Evolutionary conservation across 2,329 filamentous ascomycete genomes (phyloP), one percentile per base, ranked within the genome.

Genomic region (Pseudonectria foliicola): DNA sequence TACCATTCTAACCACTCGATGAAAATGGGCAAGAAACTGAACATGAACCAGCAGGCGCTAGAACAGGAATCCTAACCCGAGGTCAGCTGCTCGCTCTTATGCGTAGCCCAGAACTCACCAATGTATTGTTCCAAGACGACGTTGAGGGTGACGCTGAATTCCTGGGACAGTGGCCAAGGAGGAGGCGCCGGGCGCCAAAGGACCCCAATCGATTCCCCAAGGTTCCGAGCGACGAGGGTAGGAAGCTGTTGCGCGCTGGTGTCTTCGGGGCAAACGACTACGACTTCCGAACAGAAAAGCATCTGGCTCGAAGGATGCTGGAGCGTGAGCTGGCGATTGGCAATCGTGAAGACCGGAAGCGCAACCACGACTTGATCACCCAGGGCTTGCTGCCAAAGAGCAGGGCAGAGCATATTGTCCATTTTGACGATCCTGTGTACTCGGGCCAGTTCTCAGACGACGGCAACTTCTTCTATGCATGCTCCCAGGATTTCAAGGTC

Each of bases 381-480:
- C 83, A 87, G 63, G 79, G 73, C 21, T 72, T 95, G 66, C 79
- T 95, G 39, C 90, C 92, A 1, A 73, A 75, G 3, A 82, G 80
- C 0, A 74, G 75, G 15, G 82, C 87, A 1, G 90, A 96, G 54
- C 84, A 85, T 52, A 85, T 95, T 42, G 82, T 96, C 42, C 85
- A 94, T 52, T 93, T 89, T 55, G 77, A 89, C 36, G 74, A 82
- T 5, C 80, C 86, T 27, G 89, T 92, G 34, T 96, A 96, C 55
- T 95, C 87, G 3, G 92, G 92, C 2, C 90, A 96, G 56, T 98
- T 96, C 57, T 95, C 87, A 0, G 85, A 93, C 45, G 92, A 98
- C 50, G 92, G 92, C 16, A 94, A 95, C 60, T 96, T 96, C 66
- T 96, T 95, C 66, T 96, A 90, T 56, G 81, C 83, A 6, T 92